A percentile compares a stretch with the other conserved stretches of the same genome.
Evolutionary conservation across 345 rosid genomes (phyloP).

Genomic region (Cardamine chenopodiifolia): DNA sequence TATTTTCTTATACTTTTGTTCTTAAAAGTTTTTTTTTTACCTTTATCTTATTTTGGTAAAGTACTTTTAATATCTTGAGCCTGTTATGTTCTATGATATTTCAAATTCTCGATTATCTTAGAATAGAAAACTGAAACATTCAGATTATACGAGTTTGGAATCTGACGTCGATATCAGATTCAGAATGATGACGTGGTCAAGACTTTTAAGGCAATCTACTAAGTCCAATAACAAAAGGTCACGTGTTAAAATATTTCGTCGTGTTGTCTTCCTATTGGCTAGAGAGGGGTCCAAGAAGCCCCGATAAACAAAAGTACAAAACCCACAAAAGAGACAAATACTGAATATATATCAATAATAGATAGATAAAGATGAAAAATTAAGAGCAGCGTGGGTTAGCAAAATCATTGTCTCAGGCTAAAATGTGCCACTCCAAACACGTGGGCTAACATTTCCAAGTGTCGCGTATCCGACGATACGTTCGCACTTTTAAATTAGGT

Average conservation of each 20-base stretch:
- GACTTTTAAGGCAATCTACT: constrained; percentile 11
- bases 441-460: constrained; percentile 13
- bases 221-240: neutral
- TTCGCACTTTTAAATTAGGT: constrained; percentile 29
- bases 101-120: too few relatives aligned
- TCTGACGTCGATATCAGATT: neutral
- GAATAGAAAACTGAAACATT: neutral
- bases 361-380: neutral
- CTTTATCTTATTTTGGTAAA: neutral
- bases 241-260: constrained; percentile 11
- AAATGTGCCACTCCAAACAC: constrained; percentile 23
- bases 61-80: neutral
- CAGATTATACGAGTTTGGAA: neutral
- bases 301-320: neutral
- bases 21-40: too few relatives aligned
- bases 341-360: neutral
- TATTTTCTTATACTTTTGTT: neutral
- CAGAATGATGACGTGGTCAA: constrained; percentile 17
- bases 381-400: constrained; percentile 34
- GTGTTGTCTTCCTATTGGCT: constrained; percentile 23
- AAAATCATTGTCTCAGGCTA: constrained; percentile 35
- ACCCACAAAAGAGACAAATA: neutral
- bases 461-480: constrained; percentile 31
- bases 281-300: neutral
- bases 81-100: too few relatives aligned